phyloP scores from a whole-genome alignment of 345 rosid species.

The Sisymbrium altissimum region DNA sequence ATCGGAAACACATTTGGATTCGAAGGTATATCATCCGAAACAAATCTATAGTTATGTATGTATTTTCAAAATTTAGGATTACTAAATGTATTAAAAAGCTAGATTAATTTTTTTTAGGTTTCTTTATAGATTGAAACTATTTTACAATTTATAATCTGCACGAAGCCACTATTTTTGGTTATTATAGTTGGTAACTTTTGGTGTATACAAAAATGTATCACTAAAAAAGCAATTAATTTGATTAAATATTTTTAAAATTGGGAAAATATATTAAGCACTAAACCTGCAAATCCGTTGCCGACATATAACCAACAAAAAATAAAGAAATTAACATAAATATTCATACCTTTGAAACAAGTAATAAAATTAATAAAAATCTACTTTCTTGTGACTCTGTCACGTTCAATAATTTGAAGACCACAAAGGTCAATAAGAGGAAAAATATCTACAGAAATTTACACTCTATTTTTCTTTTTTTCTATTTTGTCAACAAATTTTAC shows the following conservation, averaged over 20 bases:
- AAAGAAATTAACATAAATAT: background rate
- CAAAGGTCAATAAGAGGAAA: background rate
- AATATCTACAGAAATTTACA: background rate
- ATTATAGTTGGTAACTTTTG: background rate
- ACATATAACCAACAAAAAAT: background rate
- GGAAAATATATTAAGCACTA: background rate
- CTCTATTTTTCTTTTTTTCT: too few species aligned
- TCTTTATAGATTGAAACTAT: background rate
- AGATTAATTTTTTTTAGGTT: background rate
- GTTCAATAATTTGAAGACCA: slow-evolving; percentile 28
- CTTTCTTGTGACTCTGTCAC: slow-evolving; percentile 34
- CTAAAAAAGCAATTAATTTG: background rate
- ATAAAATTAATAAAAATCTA: background rate
- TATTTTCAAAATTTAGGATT: too few species aligned
- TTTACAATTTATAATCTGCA: background rate
- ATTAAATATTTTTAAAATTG: background rate
- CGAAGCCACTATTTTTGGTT: background rate
- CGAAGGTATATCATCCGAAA: too few species aligned
- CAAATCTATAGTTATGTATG: too few species aligned
- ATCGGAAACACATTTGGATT: too few species aligned
- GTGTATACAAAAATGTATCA: background rate
- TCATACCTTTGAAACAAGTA: background rate
- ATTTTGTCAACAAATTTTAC: too few species aligned
- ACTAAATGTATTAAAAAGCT: too few species aligned
- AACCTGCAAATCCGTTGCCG: background rate